Conservation (phyloP, 2,329 filamentous ascomycete species). For the Onygenales sp. region DNA sequence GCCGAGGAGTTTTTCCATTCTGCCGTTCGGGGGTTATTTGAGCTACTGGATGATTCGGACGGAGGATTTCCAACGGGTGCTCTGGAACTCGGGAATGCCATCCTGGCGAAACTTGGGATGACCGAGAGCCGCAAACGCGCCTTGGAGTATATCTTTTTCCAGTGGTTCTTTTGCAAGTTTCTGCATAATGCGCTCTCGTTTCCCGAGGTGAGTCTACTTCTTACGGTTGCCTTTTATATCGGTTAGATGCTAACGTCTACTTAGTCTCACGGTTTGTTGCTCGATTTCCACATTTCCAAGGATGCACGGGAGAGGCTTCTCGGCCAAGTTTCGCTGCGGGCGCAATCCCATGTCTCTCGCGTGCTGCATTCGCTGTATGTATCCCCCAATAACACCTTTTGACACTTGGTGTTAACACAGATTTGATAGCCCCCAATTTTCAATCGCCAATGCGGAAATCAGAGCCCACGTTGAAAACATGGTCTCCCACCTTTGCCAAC, state of each 20-base stretch:
- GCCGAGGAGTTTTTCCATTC: constrained; percentile 82
- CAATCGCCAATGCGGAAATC: constrained; percentile 24
- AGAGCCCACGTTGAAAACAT: constrained; percentile 29
- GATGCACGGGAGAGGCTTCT: constrained; percentile 71
- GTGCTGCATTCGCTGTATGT: constrained; percentile 60
- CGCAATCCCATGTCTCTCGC: constrained; percentile 70
- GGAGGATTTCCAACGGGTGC: constrained; percentile 81
- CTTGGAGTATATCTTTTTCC: constrained; percentile 73
- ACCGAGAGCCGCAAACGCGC: constrained; percentile 63
- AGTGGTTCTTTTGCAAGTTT: constrained; percentile 88
- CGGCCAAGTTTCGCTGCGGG: constrained; percentile 67
- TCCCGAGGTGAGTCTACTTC: constrained; percentile 57
- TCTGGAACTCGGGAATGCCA: constrained; percentile 73
- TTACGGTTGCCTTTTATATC: constrained; percentile 34
- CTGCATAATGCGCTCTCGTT: constrained; percentile 75
- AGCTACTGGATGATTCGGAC: constrained; percentile 75
- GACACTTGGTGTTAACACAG: constrained; percentile 45
- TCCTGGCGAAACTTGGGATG: constrained; percentile 64
- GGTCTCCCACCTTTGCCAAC: constrained; percentile 21
- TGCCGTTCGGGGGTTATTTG: constrained; percentile 72
- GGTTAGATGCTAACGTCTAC: constrained; percentile 27
- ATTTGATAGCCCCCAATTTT: constrained; percentile 24
- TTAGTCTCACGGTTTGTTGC: constrained; percentile 55
- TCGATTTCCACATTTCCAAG: constrained; percentile 85
- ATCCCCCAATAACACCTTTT: constrained; percentile 13